Evolutionary conservation across 148 eudicot genomes (phyloP), one percentile per base, ranked within the genome.

Genomic region (Cornus controversa): DNA sequence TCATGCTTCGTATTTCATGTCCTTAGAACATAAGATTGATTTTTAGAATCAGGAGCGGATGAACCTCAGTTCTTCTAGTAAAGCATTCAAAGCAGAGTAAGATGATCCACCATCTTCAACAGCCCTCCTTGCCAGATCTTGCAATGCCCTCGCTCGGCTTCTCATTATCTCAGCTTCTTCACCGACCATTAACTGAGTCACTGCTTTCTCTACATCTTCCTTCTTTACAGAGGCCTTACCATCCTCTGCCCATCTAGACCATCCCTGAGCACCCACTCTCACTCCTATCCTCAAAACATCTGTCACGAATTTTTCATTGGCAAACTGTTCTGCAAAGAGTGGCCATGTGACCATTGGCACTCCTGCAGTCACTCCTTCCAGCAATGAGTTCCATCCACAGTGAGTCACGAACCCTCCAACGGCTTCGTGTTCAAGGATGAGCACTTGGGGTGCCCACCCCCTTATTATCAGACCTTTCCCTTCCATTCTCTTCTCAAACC

Each of bases 401-500:
- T 80, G 78, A 25, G 82, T 80, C 78, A 80, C 67, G 25, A 80
- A 80, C 25, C 69, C 82, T 58, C 82, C 70, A 11, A 72, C 22
- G 29, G 82, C 69, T 62, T 29, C 63, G 10, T 80, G 78, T 9
- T 80, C 78, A 16, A 80, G 54, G 20, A 74, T 80, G 15, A 80
- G 24, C 34, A 75, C 57, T 50, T 80, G 82, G 0, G 78, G 82
- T 5, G 75, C 78, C 82, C 82, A 80, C 27, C 82, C 82, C 67
- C 69, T 58, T 75, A 80, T 75, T 36, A 80, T 74, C 4, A 80
- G 67, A 23, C 78, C 82, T 28, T 63, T 74, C 8, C 75, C 75
- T 26, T 75, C 45, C 26, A 62, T 58, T 50, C 65, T 75, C 57
- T 50, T 24, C 69, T 80, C 78, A 26, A 74, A 80, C 5, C 66